Percentiles rank a stretch among this genome's conserved stretches.
Conservation (phyloP, 441 rosid species). For the Pelargonium fulgidum region DNA sequence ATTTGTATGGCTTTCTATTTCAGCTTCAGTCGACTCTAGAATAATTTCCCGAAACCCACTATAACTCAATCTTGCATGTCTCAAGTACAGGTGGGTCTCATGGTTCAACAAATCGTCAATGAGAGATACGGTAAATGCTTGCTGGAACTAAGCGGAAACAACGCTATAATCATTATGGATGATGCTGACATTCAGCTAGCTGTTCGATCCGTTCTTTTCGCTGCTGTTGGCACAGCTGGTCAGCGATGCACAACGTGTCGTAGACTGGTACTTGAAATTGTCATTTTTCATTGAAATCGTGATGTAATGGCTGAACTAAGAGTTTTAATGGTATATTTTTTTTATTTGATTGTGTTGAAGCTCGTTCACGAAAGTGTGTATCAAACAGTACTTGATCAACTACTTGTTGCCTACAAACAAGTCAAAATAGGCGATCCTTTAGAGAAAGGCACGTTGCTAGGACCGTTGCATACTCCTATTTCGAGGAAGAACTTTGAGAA, state of each 20-base stretch:
- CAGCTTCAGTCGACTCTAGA: not conserved
- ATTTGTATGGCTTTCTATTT: not conserved
- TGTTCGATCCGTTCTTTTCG: conserved; percentile 77
- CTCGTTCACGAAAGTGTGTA: conserved; percentile 80
- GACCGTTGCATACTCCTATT: conserved; percentile 73
- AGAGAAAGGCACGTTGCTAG: conserved; percentile 77
- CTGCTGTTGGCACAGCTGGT: conserved; percentile 98
- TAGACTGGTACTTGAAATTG: conserved; percentile 61
- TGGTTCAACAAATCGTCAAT: conserved; percentile 73
- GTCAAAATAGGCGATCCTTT: conserved; percentile 94
- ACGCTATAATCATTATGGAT: conserved; percentile 88
- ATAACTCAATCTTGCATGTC: conserved; percentile 15
- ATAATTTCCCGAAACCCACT: not conserved
- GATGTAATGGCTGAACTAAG: not conserved
- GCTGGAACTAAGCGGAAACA: conserved; percentile 94
- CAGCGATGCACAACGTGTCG: conserved; percentile 99
- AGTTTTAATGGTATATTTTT: conserved; percentile 11
- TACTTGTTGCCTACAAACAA: conserved; percentile 69
- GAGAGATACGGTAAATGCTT: conserved; percentile 83
- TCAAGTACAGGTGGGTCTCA: conserved; percentile 58
- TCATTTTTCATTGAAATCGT: conserved; percentile 18
- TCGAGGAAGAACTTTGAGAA: conserved; percentile 73
- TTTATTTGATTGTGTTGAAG: conserved; percentile 37
- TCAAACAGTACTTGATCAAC: conserved; percentile 60
- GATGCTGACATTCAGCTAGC: conserved; percentile 83